Evolutionary conservation across 1,139 yeast species (phyloP), one percentile per base, ranked within the genome.

Genomic region (Pichia inconspicua): DNA sequence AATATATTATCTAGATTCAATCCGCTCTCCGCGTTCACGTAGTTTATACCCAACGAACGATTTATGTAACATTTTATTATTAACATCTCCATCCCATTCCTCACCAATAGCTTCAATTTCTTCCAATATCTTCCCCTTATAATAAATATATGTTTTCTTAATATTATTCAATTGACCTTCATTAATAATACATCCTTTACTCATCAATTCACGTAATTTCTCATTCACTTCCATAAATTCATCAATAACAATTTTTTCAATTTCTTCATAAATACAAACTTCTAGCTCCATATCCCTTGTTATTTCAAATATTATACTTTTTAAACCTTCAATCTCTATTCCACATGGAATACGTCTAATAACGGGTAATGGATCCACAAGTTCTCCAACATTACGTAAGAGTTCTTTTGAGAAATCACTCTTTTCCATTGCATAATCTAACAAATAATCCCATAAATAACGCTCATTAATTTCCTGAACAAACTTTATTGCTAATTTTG

Each of bases 401-500:
- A 92, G 70, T 3, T 86, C 84, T 53, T 79, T 78, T 48, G 90
- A 82, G 61, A 87, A 89, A 15, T 72, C 70, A 0, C 96, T 94
- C 56, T 81, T 80, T 41, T 75, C 73, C 68, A 83, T 73, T 19
- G 96, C 82, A 62, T 83, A 81, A 17, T 78, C 80, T 12, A 90
- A 68, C 51, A 92, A 70, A 42, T 81, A 79, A 43, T 79, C 79
- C 96, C 97, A 90, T 11, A 89, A 69, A 19, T 86, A 95, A 32
- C 70, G 66, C 57, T 87, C 95, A 47, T 82, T 80, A 55, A 84
- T 81, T 15, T 75, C 73, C 50, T 76, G 80, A 1, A 94, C 95
- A 72, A 89, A 92, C 17, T 74, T 76, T 35, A 92, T 85, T 0
- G 97, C 97, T 57, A 78, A 74, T 39, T 76, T 75, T 0, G 96